Evolutionary conservation across 2,329 filamentous ascomycete species (phyloP).

Genomic region (Teratosphaeriaceae sp.): DNA sequence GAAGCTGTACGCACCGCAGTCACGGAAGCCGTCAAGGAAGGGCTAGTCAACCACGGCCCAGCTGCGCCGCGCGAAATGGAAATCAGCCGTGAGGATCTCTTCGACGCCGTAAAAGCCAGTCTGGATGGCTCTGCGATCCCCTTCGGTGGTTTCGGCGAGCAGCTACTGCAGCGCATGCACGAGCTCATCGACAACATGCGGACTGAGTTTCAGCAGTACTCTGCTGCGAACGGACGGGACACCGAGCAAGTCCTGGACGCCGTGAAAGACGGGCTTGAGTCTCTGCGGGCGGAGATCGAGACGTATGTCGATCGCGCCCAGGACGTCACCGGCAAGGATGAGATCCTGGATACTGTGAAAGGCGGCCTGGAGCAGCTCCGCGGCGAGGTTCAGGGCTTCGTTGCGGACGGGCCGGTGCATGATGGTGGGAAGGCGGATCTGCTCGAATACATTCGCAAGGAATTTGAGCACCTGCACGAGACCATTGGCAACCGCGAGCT

Average conservation of each 20-base stretch:
- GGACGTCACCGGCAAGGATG: conserved; percentile 65
- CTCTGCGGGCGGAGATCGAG: conserved; percentile 73
- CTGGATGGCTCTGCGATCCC: conserved; percentile 48
- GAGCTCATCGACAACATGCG: conserved; percentile 56
- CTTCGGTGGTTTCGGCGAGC: conserved; percentile 49
- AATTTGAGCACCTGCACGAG: conserved; percentile 56
- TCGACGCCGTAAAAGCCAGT: conserved; percentile 52
- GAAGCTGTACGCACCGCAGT: conserved; percentile 49
- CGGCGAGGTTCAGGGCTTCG: conserved; percentile 51
- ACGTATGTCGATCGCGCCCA: conserved; percentile 67
- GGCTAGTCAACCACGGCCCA: conserved; percentile 43
- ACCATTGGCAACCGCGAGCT: conserved; percentile 41
- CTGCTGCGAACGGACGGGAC: conserved; percentile 69
- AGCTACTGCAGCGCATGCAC: conserved; percentile 55
- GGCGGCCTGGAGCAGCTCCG: conserved; percentile 60
- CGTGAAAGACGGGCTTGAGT: conserved; percentile 79
- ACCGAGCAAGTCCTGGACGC: conserved; percentile 85
- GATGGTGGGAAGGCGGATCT: conserved; percentile 41
- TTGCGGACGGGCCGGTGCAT: conserved; percentile 36
- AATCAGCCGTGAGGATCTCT: conserved; percentile 46
- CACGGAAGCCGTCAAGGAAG: conserved; percentile 52
- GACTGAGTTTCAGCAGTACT: conserved; percentile 67
- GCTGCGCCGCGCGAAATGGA: conserved; percentile 38
- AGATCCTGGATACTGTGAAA: conserved; percentile 65
- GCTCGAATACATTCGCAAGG: conserved; percentile 46